Percentiles rank a stretch among this genome's conserved stretches.
Evolutionary conservation across 768 basidiomycete genomes (phyloP).

Genomic region (Kondoa malvinella): DNA sequence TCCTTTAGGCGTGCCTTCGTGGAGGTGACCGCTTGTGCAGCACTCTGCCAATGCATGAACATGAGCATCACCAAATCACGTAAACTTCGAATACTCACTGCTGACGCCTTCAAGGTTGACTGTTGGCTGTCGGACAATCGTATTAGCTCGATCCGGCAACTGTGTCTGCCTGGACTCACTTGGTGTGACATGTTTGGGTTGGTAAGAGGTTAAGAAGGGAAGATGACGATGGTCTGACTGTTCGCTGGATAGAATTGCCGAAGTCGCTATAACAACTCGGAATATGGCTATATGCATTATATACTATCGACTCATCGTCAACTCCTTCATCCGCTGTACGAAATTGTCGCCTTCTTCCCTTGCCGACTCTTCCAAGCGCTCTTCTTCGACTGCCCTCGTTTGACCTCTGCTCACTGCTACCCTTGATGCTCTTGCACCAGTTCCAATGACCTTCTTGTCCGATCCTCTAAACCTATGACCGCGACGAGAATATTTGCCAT

Average conservation of each 20-base stretch:
- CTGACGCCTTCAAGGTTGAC: background rate
- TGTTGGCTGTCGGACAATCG: background rate
- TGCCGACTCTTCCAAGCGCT: constrained; percentile 5
- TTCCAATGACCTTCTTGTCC: background rate
- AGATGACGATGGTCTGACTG: too few relatives aligned
- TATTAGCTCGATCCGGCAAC: background rate
- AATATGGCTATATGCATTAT: background rate
- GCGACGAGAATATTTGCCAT: background rate
- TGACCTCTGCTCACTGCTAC: background rate
- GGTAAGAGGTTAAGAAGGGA: background rate
- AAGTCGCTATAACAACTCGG: too few relatives aligned
- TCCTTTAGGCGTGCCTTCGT: constrained; percentile 31
- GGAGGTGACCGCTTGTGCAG: constrained; percentile 26
- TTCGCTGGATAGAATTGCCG: too few relatives aligned
- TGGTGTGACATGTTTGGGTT: background rate
- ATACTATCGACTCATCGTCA: background rate
- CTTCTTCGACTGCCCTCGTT: background rate
- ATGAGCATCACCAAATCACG: background rate
- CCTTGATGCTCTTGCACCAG: background rate
- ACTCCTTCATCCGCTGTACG: background rate
- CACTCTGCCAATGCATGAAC: background rate
- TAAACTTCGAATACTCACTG: background rate
- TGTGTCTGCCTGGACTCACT: background rate
- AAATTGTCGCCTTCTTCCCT: constrained; percentile 11
- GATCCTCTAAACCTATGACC: background rate